Base-by-base conservation (phyloP, 148 eudicot species). In the Chenopodium berlandieri region DNA sequence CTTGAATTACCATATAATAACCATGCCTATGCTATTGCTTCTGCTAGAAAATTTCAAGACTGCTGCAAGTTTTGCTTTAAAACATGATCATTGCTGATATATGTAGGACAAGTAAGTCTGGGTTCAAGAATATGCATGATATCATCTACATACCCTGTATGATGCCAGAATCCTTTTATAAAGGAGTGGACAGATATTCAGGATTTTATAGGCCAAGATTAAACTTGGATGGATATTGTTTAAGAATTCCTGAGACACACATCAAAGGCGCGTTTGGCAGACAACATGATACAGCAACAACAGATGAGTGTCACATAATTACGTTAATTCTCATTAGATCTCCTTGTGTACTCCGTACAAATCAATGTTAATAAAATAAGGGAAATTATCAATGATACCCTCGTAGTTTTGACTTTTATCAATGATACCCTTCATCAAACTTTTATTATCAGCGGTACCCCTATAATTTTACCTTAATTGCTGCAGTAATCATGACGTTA, bases 201-300 rank as follows among this genome's bases (percentile, higher is more conserved):
- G 62, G 62, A 56, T 17, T 56, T 56, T 56, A 56, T 17, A 4
- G 6, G 17, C 20, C 13, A 10, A 75, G 81, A 82, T 54, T 82
- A 83, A 73, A 78, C 50, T 81, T 89, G 46, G 95, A 91, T 34
- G 91, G 89, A 65, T 91, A 91, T 11, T 89, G 89, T 31, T 88
- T 81, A 77, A 85, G 93, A 86, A 88, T 88, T 80, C 94, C 97
- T 62, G 97, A 97, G 79, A 92, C 75, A 70, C 92, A 90, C 80
- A 87, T 96, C 77, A 94, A 88, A 86, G 94, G 89, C 50, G 91
- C 98, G 31, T 96, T 97, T 80, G 98, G 99, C 70, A 97, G 99
- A 19, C 82, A 97, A 27, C 99, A 96, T 63, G 92, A 98, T 90
- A 98, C 94, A 62, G 97, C 88, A 75, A 84, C 94, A 73, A 96